These are phyloP conservation scores for Mucor piriformis DNA, from an alignment of 371 early-diverging fungal genomes.

Conservation along the genomic window DNA sequence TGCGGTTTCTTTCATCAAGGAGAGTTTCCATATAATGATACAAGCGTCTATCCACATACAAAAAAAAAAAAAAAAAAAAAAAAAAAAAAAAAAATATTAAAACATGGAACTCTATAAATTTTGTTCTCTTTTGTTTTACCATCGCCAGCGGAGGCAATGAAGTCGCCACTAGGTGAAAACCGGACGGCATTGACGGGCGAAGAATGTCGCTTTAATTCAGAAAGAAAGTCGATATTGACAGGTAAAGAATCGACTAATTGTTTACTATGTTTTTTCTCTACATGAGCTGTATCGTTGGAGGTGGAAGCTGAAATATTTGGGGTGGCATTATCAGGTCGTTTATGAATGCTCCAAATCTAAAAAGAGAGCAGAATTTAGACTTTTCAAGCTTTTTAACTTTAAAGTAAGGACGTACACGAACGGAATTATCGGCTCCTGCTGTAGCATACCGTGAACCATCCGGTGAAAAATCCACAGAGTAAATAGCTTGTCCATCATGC, in stretches of 20 bases:
- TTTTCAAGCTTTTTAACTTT: background rate
- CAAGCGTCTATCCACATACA: constrained; percentile 65
- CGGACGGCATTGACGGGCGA: constrained; percentile 93
- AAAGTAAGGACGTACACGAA: constrained; percentile 65
- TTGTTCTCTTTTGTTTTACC: too few species aligned
- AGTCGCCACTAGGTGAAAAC: constrained; percentile 81
- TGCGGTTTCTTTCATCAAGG: constrained; percentile 36
- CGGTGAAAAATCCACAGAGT: constrained; percentile 90
- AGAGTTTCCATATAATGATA: constrained; percentile 82
- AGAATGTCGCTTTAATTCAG: constrained; percentile 84
- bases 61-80: background rate
- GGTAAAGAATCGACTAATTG: constrained; percentile 47
- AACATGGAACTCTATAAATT: too few species aligned
- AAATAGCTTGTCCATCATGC: constrained; percentile 92
- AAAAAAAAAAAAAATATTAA: background rate
- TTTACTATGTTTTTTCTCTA: constrained; percentile 15
- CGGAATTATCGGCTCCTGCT: constrained; percentile 88
- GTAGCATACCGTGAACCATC: constrained; percentile 78
- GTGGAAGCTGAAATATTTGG: constrained; percentile 1
- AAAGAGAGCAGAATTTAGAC: background rate
- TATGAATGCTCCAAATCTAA: constrained; percentile 72
- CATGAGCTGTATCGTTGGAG: constrained; percentile 5
- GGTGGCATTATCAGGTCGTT: constrained; percentile 23
- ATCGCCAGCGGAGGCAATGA: constrained; percentile 90
- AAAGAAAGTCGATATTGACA: constrained; percentile 75